phyloP scores from a whole-genome alignment of 2,329 filamentous ascomycete species.

The Shiraia sp. region DNA sequence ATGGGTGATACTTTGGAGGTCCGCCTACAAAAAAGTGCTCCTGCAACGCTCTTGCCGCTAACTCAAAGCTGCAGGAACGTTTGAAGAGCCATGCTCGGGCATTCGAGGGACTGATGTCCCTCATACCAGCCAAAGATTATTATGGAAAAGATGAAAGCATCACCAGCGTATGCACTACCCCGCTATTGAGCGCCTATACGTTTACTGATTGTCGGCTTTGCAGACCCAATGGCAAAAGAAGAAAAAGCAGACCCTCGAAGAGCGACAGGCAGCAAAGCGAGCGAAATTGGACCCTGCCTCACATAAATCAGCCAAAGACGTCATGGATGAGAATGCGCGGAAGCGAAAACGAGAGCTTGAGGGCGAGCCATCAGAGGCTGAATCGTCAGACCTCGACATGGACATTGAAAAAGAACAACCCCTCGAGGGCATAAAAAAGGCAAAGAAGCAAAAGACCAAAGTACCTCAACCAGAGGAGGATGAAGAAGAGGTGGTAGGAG shows the following conservation, averaged over 20 bases:
- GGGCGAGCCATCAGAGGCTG: constrained; percentile 51
- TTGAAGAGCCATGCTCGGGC: constrained; percentile 67
- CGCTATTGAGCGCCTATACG: constrained; percentile 6
- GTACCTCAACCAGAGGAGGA: constrained; percentile 17
- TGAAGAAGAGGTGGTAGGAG: constrained; percentile 45
- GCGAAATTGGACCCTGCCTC: constrained; percentile 92
- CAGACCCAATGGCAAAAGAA: constrained; percentile 95
- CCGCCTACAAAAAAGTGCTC: constrained; percentile 23
- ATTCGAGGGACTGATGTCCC: constrained; percentile 82
- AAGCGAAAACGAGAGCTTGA: constrained; percentile 75
- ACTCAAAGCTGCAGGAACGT: constrained; percentile 51
- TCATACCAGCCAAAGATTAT: constrained; percentile 89
- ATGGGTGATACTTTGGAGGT: constrained; percentile 51
- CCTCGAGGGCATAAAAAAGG: constrained; percentile 43
- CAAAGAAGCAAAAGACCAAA: constrained; percentile 51
- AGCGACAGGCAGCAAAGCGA: constrained; percentile 65
- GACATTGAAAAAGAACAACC: constrained; percentile 44
- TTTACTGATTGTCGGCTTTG: constrained; percentile 12
- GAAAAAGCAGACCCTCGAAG: constrained; percentile 93
- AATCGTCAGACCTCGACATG: constrained; percentile 40
- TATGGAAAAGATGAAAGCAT: constrained; percentile 72
- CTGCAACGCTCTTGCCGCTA: constrained; percentile 31
- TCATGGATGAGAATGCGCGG: constrained; percentile 80
- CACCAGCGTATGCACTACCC: constrained; percentile 67
- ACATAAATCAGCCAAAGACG: constrained; percentile 87